Evolutionary conservation across 768 basidiomycete genomes (phyloP).

Genomic region (Mycena epipterygia): DNA sequence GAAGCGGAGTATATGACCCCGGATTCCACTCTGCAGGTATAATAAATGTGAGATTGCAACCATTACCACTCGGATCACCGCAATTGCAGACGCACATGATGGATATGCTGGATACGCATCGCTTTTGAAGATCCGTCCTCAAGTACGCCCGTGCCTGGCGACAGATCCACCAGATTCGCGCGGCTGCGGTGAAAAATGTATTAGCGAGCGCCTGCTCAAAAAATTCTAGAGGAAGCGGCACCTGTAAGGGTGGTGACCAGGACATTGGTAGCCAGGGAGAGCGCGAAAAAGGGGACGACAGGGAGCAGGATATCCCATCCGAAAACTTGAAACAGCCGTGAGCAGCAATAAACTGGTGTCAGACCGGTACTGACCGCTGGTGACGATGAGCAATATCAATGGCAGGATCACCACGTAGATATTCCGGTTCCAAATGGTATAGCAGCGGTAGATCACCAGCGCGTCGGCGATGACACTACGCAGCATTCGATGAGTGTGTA

Average conservation of each 20-base stretch:
- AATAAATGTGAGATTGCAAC: too few species aligned
- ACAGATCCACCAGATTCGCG: constrained; percentile 49
- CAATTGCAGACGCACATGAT: constrained; percentile 41
- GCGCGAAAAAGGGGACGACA: constrained; percentile 44
- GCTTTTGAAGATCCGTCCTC: constrained; percentile 40
- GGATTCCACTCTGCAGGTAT: constrained; percentile 45
- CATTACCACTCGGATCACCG: not conserved
- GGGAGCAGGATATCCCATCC: constrained; percentile 45
- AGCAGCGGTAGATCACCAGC: constrained; percentile 52
- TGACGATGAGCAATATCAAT: constrained; percentile 41
- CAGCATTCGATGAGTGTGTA: not conserved
- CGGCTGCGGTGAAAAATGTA: constrained; percentile 33
- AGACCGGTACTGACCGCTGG: constrained; percentile 37
- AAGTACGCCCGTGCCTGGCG: constrained; percentile 43
- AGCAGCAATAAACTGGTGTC: not conserved
- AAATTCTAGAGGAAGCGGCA: constrained; percentile 14
- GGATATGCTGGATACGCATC: constrained; percentile 45
- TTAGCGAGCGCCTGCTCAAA: not conserved
- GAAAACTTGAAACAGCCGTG: not conserved
- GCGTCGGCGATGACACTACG: constrained; percentile 46
- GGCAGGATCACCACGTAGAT: constrained; percentile 45
- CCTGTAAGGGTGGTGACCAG: constrained; percentile 48
- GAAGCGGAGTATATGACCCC: constrained; percentile 47
- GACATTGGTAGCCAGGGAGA: constrained; percentile 47
- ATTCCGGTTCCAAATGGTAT: constrained; percentile 46